Base-by-base conservation (phyloP, 164 flowering plant species). In the Vitis cinerea region DNA sequence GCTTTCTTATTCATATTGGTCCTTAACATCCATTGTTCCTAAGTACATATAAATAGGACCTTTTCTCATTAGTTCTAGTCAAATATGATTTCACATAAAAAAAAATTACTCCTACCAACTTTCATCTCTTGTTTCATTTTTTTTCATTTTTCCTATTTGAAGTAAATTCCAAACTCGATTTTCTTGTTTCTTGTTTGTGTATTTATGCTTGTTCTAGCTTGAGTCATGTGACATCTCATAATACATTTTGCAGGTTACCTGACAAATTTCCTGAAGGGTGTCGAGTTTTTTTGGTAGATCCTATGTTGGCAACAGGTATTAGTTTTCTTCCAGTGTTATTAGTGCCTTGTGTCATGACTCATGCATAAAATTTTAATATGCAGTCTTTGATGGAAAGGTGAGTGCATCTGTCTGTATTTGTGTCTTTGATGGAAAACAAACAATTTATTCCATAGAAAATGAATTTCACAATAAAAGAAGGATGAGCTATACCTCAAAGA, bases 251-350 rank as follows among this genome's bases (percentile, higher is more conserved):
- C 59, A 95, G 99, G 87, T 79, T 95, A 72, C 99, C 99, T 67
- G 87, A 87, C 3, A 84, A 76, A 56, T 83, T 95, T 75, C 89
- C 97, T 37, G 88, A 90, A 74, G 95, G 88, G 53, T 88, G 93
- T 71, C 85, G 86, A 73, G 91, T 93, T 29, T 83, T 95, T 80
- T 86, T 95, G 48, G 91, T 87, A 6, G 98, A 95, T 78, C 99
- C 99, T n/a, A 89, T 95, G 97, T 89, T 95, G 29, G 99, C 99
- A 72, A 95, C 98, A 79, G 99, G 99, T 95, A 81, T 13, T 63
- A 9, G 62, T 59, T 12, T 13, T 62, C 5, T 37, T 67, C 49
- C 48, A 50, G 19, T 56, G 44, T 17, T 53, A 58, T 50, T 17
- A 52, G 47, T 12, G 59, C 31, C 23, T 62, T 16, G 48, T 50